Base-by-base conservation (phyloP, 495 filamentous ascomycete species). In the Xylona heveae region DNA sequence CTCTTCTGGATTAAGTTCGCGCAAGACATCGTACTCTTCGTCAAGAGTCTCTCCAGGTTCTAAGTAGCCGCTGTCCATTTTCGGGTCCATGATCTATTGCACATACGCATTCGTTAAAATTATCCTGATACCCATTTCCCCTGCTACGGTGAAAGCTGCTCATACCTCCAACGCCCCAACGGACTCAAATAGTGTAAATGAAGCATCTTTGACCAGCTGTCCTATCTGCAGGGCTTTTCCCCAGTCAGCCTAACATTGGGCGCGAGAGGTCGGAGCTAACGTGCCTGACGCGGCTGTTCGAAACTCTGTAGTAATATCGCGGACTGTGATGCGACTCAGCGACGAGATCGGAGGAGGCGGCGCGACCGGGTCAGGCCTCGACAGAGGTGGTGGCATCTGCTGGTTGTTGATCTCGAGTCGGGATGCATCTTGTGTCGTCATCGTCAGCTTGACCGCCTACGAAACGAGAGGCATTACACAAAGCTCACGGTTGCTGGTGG, bases 1-100 rank as follows among this genome's bases (percentile, higher is more conserved):
- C 48, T 95, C 75, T 44, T 75, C 68, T 4, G 84, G 76, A 28
- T 68, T 53, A 19, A 94, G 53, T 29, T 64, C 56, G 35, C 62
- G 55, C 34, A 67, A 61, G 33, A 79, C 65, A 50, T 95, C 78
- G 57, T 92, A 95, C 38, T 78, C 68, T 31, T 85, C 74, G 38
- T 91, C 77, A 4, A 91, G 60, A 20, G 70, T 72, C 41, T 91
- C 80, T 25, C 70, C 79, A 6, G 72, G 65, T 8, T 62, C 63
- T 10, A 88, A 50, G 42, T 71, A 78, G 19, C 88, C 88, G 46
- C 79, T 93, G 47, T 97, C 88, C 88, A 97, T 95, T 51, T 94
- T 97, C 0, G 75, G 71, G 46, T 97, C 88, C 83, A 93, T 92
- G 37, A 97, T 85, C 88, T 97, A n/a, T n/a, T n/a, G n/a, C n/a